Evolutionary conservation across 495 filamentous ascomycete genomes (phyloP).

Genomic region (Pseudomonodictys pantanalensis): DNA sequence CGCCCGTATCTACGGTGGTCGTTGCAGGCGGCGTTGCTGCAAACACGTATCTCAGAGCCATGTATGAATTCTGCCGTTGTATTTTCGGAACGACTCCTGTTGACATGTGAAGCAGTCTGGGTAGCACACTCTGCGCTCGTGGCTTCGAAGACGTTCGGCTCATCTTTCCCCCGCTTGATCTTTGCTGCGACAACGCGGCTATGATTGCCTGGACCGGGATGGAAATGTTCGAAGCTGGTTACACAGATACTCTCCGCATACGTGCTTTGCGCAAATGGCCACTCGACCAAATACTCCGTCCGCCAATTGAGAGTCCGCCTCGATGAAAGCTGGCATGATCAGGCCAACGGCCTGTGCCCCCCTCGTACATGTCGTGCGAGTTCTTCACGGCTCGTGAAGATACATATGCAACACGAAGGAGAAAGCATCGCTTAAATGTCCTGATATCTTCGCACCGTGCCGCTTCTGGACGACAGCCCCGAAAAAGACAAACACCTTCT

Average conservation of each 20-base stretch:
- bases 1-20: slow-evolving; percentile 60
- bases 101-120: slow-evolving; percentile 18
- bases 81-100: not conserved
- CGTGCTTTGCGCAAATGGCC: slow-evolving; percentile 71
- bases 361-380: no score
- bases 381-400: no score
- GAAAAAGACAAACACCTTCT: not conserved
- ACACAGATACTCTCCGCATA: slow-evolving; percentile 57
- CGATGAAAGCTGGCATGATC: not conserved
- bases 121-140: slow-evolving; percentile 52
- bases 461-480: no score
- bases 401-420: not conserved
- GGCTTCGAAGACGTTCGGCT: slow-evolving; percentile 63
- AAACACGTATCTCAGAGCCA: slow-evolving; percentile 69
- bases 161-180: slow-evolving; percentile 65
- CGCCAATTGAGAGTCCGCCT: slow-evolving; percentile 2
- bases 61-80: slow-evolving; percentile 42
- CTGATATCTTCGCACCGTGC: no score
- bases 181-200: slow-evolving; percentile 95
- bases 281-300: slow-evolving; percentile 52
- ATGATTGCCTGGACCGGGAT: slow-evolving; percentile 96
- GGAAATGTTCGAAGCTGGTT: slow-evolving; percentile 86
- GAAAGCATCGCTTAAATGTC: no score
- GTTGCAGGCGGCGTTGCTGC: slow-evolving; percentile 86
- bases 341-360: not conserved